Evolutionary conservation across 768 basidiomycete genomes (phyloP), one percentile per base, ranked within the genome.

Genomic region (Hypsizygus marmoreus): DNA sequence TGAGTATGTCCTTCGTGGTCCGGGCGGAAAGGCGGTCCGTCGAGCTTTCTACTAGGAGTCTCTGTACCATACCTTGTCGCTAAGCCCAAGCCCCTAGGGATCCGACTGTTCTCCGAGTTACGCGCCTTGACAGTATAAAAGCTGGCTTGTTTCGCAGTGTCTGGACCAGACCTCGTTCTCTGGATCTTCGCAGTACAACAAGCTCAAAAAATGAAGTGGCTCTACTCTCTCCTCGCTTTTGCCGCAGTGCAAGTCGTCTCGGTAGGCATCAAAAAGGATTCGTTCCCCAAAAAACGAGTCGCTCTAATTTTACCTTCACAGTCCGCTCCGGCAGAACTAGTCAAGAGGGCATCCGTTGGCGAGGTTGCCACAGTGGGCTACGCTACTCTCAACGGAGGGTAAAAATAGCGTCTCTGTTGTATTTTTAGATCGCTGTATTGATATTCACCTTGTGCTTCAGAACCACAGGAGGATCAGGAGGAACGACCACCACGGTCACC

Each of bases 401-500:
- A 47, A 22, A 59, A 48, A 26, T 10, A 22, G 33, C 22, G 2
- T 12, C 29, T 28, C 10, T 11, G 13, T 24, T 33, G 28, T 28
- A 31, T 46, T 16, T 40, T 40, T 7, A n/a, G 25, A 20, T 42
- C 4, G 6, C 4, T 33, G n/a, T 26, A n/a, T 17, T n/a, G 40
- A 10, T 33, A 13, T 25, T 41, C 12, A 17, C 28, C 11, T 40
- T 39, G 2, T 29, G n/a, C n/a, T 30, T 11, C 26, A 72, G 73
- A 19, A 74, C 73, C 1, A 64, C 66, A 14, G 73, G 72, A 13
- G 72, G 72, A 26, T 64, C 59, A 22, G 73, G 72, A 19, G 73
- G 72, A 17, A 53, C 71, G 1, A 60, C 64, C 6, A 72, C 70
- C 17, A 73, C 70, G 14, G 73, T 75, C 20, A 63, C 66, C 31